phyloP scores from a whole-genome alignment of 1,139 yeast genomes.

The Wickerhamiella infanticola region DNA sequence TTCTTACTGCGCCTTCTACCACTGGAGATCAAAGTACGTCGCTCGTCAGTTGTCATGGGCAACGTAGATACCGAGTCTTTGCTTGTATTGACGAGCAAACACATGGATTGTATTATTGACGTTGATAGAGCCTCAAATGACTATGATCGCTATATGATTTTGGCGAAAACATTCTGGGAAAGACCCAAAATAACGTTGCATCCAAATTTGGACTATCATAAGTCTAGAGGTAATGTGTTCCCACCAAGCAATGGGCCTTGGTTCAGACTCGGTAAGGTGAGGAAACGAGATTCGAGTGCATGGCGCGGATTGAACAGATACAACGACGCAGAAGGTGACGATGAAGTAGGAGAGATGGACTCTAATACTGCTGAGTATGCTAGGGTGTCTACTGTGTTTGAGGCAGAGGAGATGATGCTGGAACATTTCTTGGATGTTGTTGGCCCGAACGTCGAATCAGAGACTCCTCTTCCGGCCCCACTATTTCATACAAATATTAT shows the following conservation, averaged over 20 bases:
- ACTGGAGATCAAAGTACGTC: conserved; percentile 38
- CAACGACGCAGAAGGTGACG: conserved; percentile 2
- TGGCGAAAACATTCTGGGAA: conserved; percentile 31
- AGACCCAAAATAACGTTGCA: conserved; percentile 45
- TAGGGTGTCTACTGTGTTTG: conserved; percentile 58
- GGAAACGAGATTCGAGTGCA: conserved; percentile 14
- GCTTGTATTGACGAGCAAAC: conserved; percentile 42
- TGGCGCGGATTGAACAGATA: conserved; percentile 34
- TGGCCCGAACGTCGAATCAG: conserved; percentile 26
- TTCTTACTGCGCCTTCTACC: conserved; percentile 35
- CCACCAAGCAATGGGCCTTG: conserved; percentile 4
- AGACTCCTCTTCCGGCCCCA: conserved; percentile 5
- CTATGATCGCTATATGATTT: conserved; percentile 41
- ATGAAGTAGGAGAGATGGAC: conserved; percentile 12
- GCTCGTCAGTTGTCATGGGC: conserved; percentile 67
- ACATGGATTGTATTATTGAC: conserved; percentile 48
- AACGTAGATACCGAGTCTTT: conserved; percentile 64
- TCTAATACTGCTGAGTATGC: conserved; percentile 51
- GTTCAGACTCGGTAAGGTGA: conserved; percentile 4
- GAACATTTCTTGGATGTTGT: conserved; percentile 57
- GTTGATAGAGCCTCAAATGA: conserved; percentile 32
- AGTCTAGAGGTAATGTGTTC: neutral
- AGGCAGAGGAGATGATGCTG: conserved; percentile 39
- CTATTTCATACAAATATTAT: conserved; percentile 41
- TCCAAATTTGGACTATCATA: conserved; percentile 46